Evolutionary conservation across 2,329 filamentous ascomycete genomes (phyloP), one percentile per base, ranked within the genome.

Genomic region (Aspergillus sojae): DNA sequence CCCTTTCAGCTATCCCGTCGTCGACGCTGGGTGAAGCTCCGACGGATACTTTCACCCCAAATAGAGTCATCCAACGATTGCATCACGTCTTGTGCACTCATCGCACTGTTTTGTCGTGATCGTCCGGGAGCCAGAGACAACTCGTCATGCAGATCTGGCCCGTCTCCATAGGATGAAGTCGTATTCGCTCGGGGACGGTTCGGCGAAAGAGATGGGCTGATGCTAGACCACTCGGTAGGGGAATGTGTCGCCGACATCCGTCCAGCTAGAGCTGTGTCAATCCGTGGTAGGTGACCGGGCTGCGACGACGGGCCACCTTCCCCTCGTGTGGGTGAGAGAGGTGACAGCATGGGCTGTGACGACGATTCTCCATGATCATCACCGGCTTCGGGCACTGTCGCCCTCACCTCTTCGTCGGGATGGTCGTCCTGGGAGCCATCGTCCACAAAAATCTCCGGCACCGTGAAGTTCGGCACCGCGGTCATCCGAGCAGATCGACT

Each of bases 401-500:
- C 62, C 46, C 59, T 65, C 26, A 67, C 66, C 16, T 57, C 60
- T 56, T 68, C 68, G 26, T 67, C 68, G 14, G 67, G 55, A 19
- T 54, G 68, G 26, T 75, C 85, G 50, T 87, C 86, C 67, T 92
- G 89, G 62, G 63, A 58, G 43, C 66, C 67, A 36, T 94, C 91
- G 68, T 97, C 93, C 26, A 97, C 91, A 65, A 92, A 89, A 65
- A 98, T 97, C 73, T 97, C 93, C 0, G 94, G 94, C 30, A 97
- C 90, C 23, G 88, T 89, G 67, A 97, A 88, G 69, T 92, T 88
- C 3, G 94, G 93, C 34, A 96, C 82, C 1, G 83, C 86, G 5
- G 89, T 90, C 87, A 97, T 91, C 65, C 93, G 90, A 23, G 89
- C 89, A 4, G 86, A 86, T 66, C 87, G 87, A 79, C 93, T 93